phyloP scores from a whole-genome alignment of 352 stramenopile genomes.

The Pythium apleroticum region DNA sequence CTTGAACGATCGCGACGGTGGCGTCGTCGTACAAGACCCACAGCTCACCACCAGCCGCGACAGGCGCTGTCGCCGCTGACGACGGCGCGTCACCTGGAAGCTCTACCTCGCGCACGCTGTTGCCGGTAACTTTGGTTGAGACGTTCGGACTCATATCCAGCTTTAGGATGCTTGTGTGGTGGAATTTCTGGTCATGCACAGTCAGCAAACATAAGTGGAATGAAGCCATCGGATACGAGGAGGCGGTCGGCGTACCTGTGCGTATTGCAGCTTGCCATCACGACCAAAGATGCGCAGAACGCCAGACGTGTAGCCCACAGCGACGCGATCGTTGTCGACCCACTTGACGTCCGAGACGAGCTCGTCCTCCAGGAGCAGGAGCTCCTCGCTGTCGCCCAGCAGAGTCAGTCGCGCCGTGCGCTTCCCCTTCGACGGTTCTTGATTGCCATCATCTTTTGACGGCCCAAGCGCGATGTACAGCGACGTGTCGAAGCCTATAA shows the following conservation, averaged over 20 bases:
- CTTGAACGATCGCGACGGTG: conserved; percentile 76
- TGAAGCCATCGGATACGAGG: neutral
- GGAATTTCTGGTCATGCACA: conserved; percentile 25
- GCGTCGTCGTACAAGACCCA: conserved; percentile 80
- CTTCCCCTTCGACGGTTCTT: conserved; percentile 12
- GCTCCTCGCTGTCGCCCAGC: conserved; percentile 35
- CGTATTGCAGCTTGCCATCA: conserved; percentile 50
- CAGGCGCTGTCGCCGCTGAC: neutral
- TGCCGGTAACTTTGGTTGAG: conserved; percentile 13
- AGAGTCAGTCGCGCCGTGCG: conserved; percentile 24
- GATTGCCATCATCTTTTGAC: conserved; percentile 1
- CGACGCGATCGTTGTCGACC: conserved; percentile 57
- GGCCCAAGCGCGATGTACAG: conserved; percentile 35
- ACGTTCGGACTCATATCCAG: conserved; percentile 26
- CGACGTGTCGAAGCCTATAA: conserved; percentile 39
- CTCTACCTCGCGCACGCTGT: conserved; percentile 12
- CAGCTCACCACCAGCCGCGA: conserved; percentile 38
- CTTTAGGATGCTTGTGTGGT: conserved; percentile 24
- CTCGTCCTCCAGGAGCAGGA: conserved; percentile 43
- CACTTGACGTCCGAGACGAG: conserved; percentile 64
- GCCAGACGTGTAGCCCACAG: conserved; percentile 54
- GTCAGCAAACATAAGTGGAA: neutral
- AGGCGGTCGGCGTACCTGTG: conserved; percentile 34
- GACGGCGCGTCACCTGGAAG: conserved; percentile 1
- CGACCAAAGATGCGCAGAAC: conserved; percentile 60